These are phyloP conservation scores for Stevia rebaudiana DNA, from an alignment of 140 eudicot genomes.

Conservation along the genomic window DNA sequence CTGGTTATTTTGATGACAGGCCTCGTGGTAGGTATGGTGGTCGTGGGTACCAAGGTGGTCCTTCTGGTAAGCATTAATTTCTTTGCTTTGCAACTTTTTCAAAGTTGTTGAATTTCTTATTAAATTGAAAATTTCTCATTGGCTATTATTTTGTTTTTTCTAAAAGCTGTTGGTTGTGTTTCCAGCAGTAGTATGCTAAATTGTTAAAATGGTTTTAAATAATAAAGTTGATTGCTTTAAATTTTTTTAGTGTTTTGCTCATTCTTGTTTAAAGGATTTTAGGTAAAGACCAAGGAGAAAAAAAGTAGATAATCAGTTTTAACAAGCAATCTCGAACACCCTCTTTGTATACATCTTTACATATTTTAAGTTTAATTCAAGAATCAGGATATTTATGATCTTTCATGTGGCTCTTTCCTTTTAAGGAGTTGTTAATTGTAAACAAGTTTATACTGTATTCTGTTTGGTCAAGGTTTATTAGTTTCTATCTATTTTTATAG, in stretches of 20 bases:
- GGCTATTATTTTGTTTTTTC: background rate
- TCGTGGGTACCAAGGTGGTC: constrained; percentile 80
- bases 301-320: background rate
- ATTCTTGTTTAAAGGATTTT: too few relatives aligned
- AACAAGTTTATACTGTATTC: too few relatives aligned
- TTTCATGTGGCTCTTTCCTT: too few relatives aligned
- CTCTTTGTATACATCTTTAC: background rate
- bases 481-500: constrained; percentile 37
- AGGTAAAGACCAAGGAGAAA: too few relatives aligned
- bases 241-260: background rate
- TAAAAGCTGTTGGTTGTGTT: constrained; percentile 7
- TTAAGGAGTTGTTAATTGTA: background rate
- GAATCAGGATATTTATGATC: too few relatives aligned
- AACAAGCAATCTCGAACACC: background rate
- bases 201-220: background rate
- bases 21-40: constrained; percentile 83
- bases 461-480: constrained; percentile 18
- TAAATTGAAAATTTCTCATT: background rate
- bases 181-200: background rate
- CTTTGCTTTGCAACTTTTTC: constrained; percentile 5
- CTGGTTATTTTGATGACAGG: constrained; percentile 86
- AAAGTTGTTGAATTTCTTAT: background rate
- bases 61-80: constrained; percentile 42
- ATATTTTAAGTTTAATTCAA: too few relatives aligned
- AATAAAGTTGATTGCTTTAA: too few relatives aligned